Conservation (phyloP, 2,329 filamentous ascomycete species). For the Aspergillus vadensis region DNA sequence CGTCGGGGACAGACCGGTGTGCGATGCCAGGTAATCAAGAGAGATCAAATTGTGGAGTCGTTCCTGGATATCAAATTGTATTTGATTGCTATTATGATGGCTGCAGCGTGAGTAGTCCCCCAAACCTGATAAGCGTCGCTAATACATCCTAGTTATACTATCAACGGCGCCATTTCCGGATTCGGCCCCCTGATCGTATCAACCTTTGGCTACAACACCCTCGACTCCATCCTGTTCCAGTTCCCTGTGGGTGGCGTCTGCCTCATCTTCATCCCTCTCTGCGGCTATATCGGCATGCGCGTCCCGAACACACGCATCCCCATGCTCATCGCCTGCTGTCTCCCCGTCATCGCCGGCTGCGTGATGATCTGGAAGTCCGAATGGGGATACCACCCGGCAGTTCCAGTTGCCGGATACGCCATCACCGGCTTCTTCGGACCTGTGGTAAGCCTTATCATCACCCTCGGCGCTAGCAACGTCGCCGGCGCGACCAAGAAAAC, state of each 20-base stretch:
- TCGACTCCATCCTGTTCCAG: constrained; percentile 70
- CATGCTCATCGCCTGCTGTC: constrained; percentile 65
- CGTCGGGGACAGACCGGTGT: constrained; percentile 65
- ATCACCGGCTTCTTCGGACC: constrained; percentile 73
- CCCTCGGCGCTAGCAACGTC: constrained; percentile 66
- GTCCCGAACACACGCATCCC: constrained; percentile 65
- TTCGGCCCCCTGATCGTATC: constrained; percentile 73
- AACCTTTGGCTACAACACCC: constrained; percentile 66
- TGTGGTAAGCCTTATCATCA: constrained; percentile 65
- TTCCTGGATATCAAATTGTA: constrained; percentile 63
- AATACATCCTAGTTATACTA: constrained; percentile 56
- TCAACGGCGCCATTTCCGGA: constrained; percentile 70
- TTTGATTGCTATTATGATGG: constrained; percentile 69
- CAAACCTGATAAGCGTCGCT: constrained; percentile 2
- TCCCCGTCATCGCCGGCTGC: constrained; percentile 74
- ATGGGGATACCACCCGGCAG: constrained; percentile 65
- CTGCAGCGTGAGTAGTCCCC: constrained; percentile 52
- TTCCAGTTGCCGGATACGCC: constrained; percentile 70
- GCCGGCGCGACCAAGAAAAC: constrained; percentile 78
- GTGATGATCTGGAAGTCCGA: constrained; percentile 71
- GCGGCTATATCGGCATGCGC: constrained; percentile 64
- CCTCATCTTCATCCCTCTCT: constrained; percentile 65
- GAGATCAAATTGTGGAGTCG: constrained; percentile 60
- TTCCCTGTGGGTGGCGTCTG: constrained; percentile 73
- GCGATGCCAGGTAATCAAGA: constrained; percentile 62